These are phyloP conservation scores for Paratinospora sagittata DNA, from an alignment of 164 flowering plant species.

Conservation along the genomic window DNA sequence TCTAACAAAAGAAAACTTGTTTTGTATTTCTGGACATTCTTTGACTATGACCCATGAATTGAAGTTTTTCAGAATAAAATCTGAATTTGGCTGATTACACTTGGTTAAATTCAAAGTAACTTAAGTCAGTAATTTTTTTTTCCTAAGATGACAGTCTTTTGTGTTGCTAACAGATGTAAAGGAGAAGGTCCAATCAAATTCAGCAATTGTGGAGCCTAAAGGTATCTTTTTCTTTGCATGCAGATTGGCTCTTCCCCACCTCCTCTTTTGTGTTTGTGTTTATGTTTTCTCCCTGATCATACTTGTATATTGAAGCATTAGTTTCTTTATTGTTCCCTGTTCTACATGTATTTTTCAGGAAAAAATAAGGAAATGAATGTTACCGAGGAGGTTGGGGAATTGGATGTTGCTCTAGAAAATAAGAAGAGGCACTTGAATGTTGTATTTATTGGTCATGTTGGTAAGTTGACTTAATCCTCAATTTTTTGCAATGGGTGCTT, in stretches of 20 bases:
- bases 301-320: background rate
- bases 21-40: no score
- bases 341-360: slow-evolving; percentile 16
- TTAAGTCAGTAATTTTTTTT: no score
- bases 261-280: background rate
- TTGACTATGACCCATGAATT: no score
- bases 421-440: slow-evolving; percentile 84
- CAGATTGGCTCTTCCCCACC: background rate
- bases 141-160: no score
- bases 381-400: slow-evolving; percentile 34
- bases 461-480: slow-evolving; percentile 33
- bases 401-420: slow-evolving; percentile 32
- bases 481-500: background rate
- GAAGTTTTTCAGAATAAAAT: no score
- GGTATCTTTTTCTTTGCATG: slow-evolving; percentile 17
- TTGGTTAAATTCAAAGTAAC: no score
- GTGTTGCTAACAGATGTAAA: slow-evolving; percentile 11
- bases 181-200: slow-evolving; percentile 22
- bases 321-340: background rate
- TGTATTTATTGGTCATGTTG: slow-evolving; percentile 95
- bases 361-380: slow-evolving; percentile 37
- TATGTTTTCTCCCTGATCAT: background rate
- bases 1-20: no score
- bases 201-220: slow-evolving; percentile 25
- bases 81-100: no score